phyloP scores from a whole-genome alignment of 148 eudicot species.

The Rhododendron henanense region DNA sequence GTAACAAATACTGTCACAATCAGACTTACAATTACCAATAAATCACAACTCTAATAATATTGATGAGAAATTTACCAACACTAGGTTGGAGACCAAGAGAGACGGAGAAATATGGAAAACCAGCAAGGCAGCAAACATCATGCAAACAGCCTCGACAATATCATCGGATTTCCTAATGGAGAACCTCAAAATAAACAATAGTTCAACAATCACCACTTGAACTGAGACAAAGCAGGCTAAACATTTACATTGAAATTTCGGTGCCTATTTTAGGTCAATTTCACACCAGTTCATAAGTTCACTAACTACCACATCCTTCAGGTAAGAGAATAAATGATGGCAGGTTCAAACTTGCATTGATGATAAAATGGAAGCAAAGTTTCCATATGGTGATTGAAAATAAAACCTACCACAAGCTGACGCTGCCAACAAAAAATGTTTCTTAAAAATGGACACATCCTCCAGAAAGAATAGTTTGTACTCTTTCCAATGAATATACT shows the following conservation, averaged over 20 bases:
- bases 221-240: background rate
- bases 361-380: background rate
- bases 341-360: background rate
- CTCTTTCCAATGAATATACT: constrained; percentile 5
- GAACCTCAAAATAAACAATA: background rate
- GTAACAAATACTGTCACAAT: background rate
- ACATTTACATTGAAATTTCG: background rate
- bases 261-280: background rate
- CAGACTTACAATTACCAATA: background rate
- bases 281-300: background rate
- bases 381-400: background rate
- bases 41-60: background rate
- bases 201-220: background rate
- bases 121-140: background rate
- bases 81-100: background rate
- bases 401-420: background rate
- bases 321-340: background rate
- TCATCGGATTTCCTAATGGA: background rate
- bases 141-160: background rate
- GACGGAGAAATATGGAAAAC: background rate
- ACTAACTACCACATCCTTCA: background rate
- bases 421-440: background rate
- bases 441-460: background rate
- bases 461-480: background rate
- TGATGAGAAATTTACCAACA: background rate